Conservation (phyloP, 1,139 yeast genomes). For the Nakaseomyces nivariensis region DNA sequence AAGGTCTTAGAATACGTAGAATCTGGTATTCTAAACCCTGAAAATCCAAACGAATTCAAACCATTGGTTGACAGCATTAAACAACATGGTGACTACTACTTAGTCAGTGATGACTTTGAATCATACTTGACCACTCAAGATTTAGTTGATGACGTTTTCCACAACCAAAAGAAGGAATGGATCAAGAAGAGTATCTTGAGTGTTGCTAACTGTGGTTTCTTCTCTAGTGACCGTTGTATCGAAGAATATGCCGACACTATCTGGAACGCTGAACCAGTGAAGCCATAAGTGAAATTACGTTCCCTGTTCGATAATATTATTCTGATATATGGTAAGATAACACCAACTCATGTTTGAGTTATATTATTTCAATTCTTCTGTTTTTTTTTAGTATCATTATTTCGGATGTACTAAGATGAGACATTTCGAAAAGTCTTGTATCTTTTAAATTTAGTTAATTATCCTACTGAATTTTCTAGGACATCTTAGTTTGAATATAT, state of each 20-base stretch:
- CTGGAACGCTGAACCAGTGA: slow-evolving; percentile 79
- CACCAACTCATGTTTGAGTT: not conserved
- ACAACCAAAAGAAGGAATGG: slow-evolving; percentile 61
- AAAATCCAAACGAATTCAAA: slow-evolving; percentile 52
- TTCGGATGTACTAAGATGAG: slow-evolving; percentile 2
- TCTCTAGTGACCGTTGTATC: slow-evolving; percentile 82
- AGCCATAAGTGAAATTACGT: slow-evolving; percentile 9
- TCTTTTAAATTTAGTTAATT: not conserved
- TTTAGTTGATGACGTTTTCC: slow-evolving; percentile 64
- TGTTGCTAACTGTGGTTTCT: slow-evolving; percentile 93
- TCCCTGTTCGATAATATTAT: not conserved
- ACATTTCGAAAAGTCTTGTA: not conserved
- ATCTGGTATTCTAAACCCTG: slow-evolving; percentile 55
- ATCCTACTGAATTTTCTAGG: not conserved
- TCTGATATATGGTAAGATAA: not conserved
- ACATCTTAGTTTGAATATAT: not conserved
- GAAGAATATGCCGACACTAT: slow-evolving; percentile 88
- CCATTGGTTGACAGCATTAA: slow-evolving; percentile 60
- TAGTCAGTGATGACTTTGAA: slow-evolving; percentile 83
- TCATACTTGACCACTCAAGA: slow-evolving; percentile 74
- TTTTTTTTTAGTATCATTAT: not conserved
- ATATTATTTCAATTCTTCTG: not conserved
- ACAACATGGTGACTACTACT: slow-evolving; percentile 73
- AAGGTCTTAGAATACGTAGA: slow-evolving; percentile 63
- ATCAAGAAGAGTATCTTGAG: slow-evolving; percentile 61